Evolutionary conservation across 2,329 filamentous ascomycete species (phyloP).

Genomic region (Macrophomina pseudophaseolina): DNA sequence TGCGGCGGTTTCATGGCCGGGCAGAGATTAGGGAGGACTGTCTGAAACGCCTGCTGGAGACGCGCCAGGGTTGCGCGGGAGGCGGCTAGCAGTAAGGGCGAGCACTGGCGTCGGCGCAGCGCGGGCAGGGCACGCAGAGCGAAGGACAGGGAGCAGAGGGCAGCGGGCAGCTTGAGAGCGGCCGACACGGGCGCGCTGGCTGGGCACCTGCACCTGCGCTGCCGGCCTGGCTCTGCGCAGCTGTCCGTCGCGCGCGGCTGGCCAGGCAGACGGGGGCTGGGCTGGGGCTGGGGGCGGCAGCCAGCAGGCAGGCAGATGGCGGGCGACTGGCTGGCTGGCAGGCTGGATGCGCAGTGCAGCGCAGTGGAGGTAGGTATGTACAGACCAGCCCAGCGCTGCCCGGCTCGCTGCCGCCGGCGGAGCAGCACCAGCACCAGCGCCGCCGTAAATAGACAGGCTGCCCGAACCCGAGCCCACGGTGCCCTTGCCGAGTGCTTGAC

Average conservation of each 20-base stretch:
- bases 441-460: constrained; percentile 21
- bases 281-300: background rate
- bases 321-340: too few species aligned
- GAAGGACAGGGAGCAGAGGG: background rate
- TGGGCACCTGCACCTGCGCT: background rate
- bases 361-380: too few species aligned
- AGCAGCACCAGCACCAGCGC: background rate
- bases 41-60: constrained; percentile 25
- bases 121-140: background rate
- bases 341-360: too few species aligned
- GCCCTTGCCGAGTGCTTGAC: constrained; percentile 20
- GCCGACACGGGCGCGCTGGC: background rate
- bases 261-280: background rate
- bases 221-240: too few species aligned
- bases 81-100: constrained; percentile 13
- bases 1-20: constrained; percentile 19
- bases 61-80: constrained; percentile 6
- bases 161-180: background rate
- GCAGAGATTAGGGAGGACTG: constrained; percentile 23
- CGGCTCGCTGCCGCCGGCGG: background rate
- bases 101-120: background rate
- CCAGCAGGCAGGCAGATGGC: background rate
- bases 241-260: too few species aligned
- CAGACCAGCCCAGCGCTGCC: background rate
- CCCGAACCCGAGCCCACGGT: constrained; percentile 2